Evolutionary conservation across 75 land plant genomes (phyloP), one percentile per base, ranked within the genome.

Genomic region (Sequoiadendron giganteum): DNA sequence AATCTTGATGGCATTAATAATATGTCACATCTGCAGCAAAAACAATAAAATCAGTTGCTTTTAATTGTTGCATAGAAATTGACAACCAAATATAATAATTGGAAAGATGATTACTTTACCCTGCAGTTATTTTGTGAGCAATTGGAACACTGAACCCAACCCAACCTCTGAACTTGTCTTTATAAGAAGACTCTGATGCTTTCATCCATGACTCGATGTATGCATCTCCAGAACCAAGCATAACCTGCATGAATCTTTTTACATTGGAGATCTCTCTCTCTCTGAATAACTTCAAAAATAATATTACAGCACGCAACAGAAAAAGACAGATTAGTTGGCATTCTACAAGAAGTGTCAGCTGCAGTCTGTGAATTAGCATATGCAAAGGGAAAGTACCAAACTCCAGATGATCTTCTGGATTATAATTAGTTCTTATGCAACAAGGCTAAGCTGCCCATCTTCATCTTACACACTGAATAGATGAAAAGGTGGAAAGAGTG

Each of bases 1-100:
- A 98, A 98, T 91, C 99, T 88, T 85, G 99, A 98, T 13, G 99
- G 99, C 99, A 98, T 98, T 80, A 95, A 86, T 39, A 98, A 91
- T 86, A 98, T 98, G 87, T 98, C 99, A 92, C 99, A 97, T 30
- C 98, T 95, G 91, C 61, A 81, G 32, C 83, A 34, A 75, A 25
- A 25, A 30, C 6, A n/a, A 75, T 11, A 3, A 75, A 16, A 75
- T 75, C 14, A 34, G 30, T 47, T 39, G 54, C 58, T 18, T 11
- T 42, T 65, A 85, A 52, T 47, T 72, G 13, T 32, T 32, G 77
- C 77, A 30, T 14, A 10, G 15, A 75, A 32, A 75, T 75, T 34
- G 38, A 75, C 3, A 75, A 75, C 2, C 16, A 34, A 75, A 32
- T 10, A 32, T 30, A 34, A 75, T 32, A 34, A 32, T 75, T 75